Conservation (phyloP, 1,284 basidiomycete genomes). For the Trametes sp. region DNA sequence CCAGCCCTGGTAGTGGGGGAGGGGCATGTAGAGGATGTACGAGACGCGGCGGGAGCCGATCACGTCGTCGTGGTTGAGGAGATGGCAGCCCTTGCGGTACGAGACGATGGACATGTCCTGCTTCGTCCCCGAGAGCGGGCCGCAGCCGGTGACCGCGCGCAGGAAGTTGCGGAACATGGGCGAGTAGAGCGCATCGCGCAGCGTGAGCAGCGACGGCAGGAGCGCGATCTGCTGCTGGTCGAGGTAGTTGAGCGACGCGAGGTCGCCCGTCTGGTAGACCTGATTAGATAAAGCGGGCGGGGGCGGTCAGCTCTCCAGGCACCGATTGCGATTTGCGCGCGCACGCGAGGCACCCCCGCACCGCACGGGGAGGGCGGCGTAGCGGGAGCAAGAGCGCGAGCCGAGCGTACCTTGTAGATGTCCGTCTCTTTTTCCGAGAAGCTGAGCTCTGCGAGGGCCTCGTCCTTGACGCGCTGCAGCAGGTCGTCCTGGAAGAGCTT, state of each 20-base stretch:
- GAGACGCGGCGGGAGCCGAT: constrained; percentile 95
- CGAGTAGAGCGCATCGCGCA: constrained; percentile 95
- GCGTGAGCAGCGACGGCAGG: constrained; percentile 79
- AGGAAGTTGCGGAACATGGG: constrained; percentile 85
- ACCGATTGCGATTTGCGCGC: constrained; percentile 1
- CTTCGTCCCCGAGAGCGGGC: constrained; percentile 89
- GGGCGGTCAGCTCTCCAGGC: constrained; percentile 3
- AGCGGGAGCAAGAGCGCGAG: neutral
- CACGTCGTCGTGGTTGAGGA: constrained; percentile 98
- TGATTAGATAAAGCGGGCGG: constrained; percentile 42
- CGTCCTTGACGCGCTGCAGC: constrained; percentile 78
- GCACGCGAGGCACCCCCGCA: neutral
- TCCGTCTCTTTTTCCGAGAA: constrained; percentile 99
- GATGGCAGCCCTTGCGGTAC: constrained; percentile 91
- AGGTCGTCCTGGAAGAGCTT: constrained; percentile 88
- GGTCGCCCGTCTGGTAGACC: constrained; percentile 98
- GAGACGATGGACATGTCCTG: constrained; percentile 97
- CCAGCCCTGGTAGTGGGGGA: constrained; percentile 76
- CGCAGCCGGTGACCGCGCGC: constrained; percentile 91
- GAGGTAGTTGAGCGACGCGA: constrained; percentile 91
- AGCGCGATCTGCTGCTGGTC: constrained; percentile 78
- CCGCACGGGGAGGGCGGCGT: too few relatives aligned
- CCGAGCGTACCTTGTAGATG: constrained; percentile 87
- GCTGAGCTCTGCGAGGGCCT: constrained; percentile 85
- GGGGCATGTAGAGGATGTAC: constrained; percentile 97